Evolutionary conservation across 306 rosid genomes (phyloP), one percentile per base, ranked within the genome.

Genomic region (Canavalia ensiformis): DNA sequence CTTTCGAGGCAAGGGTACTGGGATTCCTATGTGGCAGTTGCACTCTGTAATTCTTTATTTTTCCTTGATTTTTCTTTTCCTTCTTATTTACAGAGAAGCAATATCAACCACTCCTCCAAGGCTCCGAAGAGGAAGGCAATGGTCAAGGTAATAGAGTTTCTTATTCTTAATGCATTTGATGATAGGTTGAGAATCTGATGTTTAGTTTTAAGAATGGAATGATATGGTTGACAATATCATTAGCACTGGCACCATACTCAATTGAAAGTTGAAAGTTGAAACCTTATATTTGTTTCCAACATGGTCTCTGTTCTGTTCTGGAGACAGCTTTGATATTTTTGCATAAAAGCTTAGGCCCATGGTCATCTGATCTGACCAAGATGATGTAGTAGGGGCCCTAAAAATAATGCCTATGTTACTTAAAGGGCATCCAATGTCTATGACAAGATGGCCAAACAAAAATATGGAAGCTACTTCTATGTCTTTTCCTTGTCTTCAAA

Each of bases 11-110:
- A 8, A 47, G 12, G 33, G 29, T 65, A 11, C 45, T 74, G 45
- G 51, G 68, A 82, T 86, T 35, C 9, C 42, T 11, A 10, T 55
- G 49, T 57, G 35, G 41, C 39, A 59, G 49, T 57, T 28, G 41
- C 39, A 59, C 58, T 68, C 58, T 50, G 74, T 10, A 7, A 54
- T 50, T 59, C 2, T 62, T 7, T 75, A 1, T 4, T 63, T 33
- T 45, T 69, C 2, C 25, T n/a, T 82, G 18, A 9, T 52, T 47
- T 25, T 46, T 77, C n/a, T 49, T 57, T 18, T 54, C 13, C 56
- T 55, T 80, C 45, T 58, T 46, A 72, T 88, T 81, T 63, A 58
- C 92, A 88, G 97, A 88, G 90, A 89, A 91, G 83, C 91, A 79
- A 74, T 90, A 78, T 87, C 90, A 82, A 46, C 91, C 94, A 39